phyloP scores from a whole-genome alignment of 805 yeast genomes.

The Scheffersomyces spartinae region DNA sequence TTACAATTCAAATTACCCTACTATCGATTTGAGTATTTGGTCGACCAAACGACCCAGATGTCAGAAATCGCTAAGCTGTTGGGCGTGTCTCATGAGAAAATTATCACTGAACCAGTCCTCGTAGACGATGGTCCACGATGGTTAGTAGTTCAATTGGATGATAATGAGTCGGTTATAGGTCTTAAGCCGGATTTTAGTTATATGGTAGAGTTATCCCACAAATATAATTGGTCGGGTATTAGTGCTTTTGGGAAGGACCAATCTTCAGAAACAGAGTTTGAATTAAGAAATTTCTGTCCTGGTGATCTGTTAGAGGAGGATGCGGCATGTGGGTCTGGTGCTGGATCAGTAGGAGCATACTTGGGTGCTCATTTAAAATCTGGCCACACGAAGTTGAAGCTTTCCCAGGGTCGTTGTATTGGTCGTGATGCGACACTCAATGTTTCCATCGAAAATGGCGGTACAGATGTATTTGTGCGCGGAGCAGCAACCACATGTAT shows the following conservation, averaged over 20 bases:
- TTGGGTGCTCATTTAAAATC: no score
- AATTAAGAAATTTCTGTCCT: slow-evolving; percentile 35
- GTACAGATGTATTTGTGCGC: no score
- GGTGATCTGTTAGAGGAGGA: slow-evolving; percentile 28
- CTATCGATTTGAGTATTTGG: slow-evolving; percentile 5
- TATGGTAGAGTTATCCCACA: slow-evolving; percentile 9
- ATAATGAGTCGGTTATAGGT: slow-evolving; percentile 18
- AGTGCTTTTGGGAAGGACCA: slow-evolving; percentile 25
- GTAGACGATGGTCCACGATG: slow-evolving; percentile 36
- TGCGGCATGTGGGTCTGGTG: slow-evolving; percentile 49
- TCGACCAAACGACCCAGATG: slow-evolving; percentile 2
- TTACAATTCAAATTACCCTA: slow-evolving; percentile 20
- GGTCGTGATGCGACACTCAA: no score
- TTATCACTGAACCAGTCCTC: slow-evolving; percentile 11
- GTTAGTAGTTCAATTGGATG: slow-evolving; percentile 22
- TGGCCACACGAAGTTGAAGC: no score
- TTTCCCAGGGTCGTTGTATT: no score
- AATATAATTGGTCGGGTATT: slow-evolving; percentile 19
- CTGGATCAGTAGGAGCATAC: no score
- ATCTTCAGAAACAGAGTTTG: slow-evolving; percentile 10
- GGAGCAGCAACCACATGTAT: no score
- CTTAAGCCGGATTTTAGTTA: slow-evolving; percentile 18
- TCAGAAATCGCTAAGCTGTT: slow-evolving; percentile 5
- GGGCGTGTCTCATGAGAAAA: slow-evolving; percentile 3
- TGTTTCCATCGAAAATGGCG: no score